Base-by-base conservation (phyloP, 1,284 basidiomycete genomes). In the Rhodotorula sp. region DNA sequence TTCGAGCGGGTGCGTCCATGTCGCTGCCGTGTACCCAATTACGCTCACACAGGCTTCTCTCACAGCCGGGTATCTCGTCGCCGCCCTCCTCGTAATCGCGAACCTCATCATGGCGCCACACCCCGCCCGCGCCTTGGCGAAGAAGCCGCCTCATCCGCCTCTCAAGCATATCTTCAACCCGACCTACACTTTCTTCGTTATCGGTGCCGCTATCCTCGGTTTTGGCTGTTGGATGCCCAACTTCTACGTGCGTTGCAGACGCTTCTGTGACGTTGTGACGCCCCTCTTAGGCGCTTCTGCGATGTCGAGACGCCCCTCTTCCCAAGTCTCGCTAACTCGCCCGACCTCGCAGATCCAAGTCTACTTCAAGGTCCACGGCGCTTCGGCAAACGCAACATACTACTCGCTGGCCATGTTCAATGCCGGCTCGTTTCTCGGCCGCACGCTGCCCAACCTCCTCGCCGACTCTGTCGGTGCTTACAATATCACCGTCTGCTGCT, bases 341-440 rank as follows among this genome's bases (percentile, higher is more conserved):
- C 13, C 39, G 13, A 17, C 19, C 52, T 30, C 29, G 29, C 52
- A 54, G 52, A 32, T 53, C 15, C 51, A 53, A 54, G 69, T 76
- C 19, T 78, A 76, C 62, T 78, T 77, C 2, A 57, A 71, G 47
- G 63, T 59, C 5, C 63, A 78, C 34, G 76, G 75, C 15, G 68
- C 79, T 27, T 60, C 73, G 1, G 20, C 24, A 49, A 30, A 74
- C 27, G 39, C 68, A 1, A 53, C 63, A 4, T 63, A 62, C 39
- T 73, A 74, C 55, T 55, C 60, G 6, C 65, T 74, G 2, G 68
- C 73, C 0, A 64, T 74, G 36, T 65, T 71, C 56, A 73, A 74
- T 47, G 71, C 73, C 4, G 68, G 63, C 1, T 64, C 64, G 0
- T 59, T 71, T 39, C 58, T 73, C 29, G 73, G 73, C 1, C 39